phyloP scores from a whole-genome alignment of 305 asterid species.

The Fraxinus ornus region DNA sequence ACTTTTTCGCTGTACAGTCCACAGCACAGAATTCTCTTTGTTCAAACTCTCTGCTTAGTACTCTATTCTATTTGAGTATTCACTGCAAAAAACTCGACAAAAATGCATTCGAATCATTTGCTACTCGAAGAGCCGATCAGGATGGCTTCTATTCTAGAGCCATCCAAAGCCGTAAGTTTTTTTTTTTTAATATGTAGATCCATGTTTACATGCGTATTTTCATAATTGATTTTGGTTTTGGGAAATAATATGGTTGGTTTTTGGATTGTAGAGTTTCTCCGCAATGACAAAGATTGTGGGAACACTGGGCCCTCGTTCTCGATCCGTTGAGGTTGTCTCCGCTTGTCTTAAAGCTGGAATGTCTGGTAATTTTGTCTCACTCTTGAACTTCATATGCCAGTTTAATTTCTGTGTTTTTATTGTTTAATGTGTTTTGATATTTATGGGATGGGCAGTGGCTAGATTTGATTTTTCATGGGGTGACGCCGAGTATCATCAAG shows the following conservation, averaged over 20 bases:
- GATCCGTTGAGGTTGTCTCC: conserved; percentile 74
- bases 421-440: not conserved
- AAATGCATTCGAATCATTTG: conserved; percentile 80
- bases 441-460: conserved; percentile 52
- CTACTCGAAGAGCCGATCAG: conserved; percentile 93
- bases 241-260: not conserved
- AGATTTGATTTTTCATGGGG: conserved; percentile 97
- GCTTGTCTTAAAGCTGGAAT: conserved; percentile 84
- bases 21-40: not conserved
- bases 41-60: conserved; percentile 17
- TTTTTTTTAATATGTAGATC: conserved; percentile 17
- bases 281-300: conserved; percentile 98
- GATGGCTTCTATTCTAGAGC: conserved; percentile 93
- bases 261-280: conserved; percentile 56
- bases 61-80: conserved; percentile 5
- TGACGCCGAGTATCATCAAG: conserved; percentile 79
- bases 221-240: not conserved
- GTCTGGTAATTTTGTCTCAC: conserved; percentile 55
- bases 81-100: conserved; percentile 15
- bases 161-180: conserved; percentile 62
- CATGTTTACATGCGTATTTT: not conserved
- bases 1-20: not conserved
- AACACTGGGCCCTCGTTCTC: conserved; percentile 88
- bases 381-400: not conserved
- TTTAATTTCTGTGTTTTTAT: not conserved